Base-by-base conservation (phyloP, 2,329 filamentous ascomycete genomes). In the Aspergillus ibericus region DNA sequence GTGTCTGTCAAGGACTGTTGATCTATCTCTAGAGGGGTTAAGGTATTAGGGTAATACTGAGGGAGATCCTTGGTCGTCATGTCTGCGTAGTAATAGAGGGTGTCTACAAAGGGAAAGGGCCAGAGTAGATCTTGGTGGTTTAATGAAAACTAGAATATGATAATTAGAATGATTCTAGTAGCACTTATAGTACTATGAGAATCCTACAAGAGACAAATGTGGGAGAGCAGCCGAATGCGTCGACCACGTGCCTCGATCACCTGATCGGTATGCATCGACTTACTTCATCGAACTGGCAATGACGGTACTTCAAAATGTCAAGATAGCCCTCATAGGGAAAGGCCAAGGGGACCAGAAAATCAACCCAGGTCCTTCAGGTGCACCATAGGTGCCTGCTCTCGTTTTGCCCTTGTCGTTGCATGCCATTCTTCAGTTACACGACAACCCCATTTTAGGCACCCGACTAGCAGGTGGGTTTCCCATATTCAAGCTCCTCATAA, bases 11-110 rank as follows among this genome's bases (percentile, higher is more conserved):
- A 57, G 18, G 49, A 55, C 3, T 38, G 54, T 25, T 59, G 58
- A 36, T 60, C 63, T 16, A 70, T 63, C 8, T 57, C 56, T 15
- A 68, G 40, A 15, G 63, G 66, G 12, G 61, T 55, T n/a, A 73
- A 62, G 6, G 57, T 63, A 36, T 73, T 73, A 25, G 61, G 36
- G 47, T 70, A 71, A 47, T 65, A 72, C 46, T 72, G 70, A 12
- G 64, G 66, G 32, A 32, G 12, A 34, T 53, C 34, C 15, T 7
- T 8, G 15, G 25, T 44, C 5, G 51, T 16, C 51, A 53, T 53
- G 13, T 7, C 13, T 8, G 12, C 35, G 15, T 29, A n/a, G 12
- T 4, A 6, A 4, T 10, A 50, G 34, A 20, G 7, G 8, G 12
- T 10, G 29, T 9, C 32, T n/a, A 40, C 20, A 51, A 9, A 25